phyloP scores from a whole-genome alignment of 2,329 filamentous ascomycete genomes.

The Claviceps africana region DNA sequence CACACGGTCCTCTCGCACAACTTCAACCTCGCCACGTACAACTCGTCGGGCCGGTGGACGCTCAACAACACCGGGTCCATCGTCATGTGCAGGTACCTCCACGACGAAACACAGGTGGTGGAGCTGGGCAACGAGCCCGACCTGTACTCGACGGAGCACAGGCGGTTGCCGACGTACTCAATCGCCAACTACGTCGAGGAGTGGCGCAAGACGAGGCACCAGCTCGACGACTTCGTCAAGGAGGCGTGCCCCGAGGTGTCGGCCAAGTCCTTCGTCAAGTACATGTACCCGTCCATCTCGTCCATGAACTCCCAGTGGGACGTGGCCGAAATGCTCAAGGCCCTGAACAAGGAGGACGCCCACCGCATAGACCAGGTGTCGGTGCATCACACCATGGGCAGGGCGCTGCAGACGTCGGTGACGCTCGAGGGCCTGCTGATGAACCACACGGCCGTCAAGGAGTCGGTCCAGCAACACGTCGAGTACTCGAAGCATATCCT shows the following conservation, averaged over 20 bases:
- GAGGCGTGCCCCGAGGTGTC: not conserved
- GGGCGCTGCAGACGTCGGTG: not conserved
- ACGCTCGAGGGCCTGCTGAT: not conserved
- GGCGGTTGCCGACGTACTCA: not conserved
- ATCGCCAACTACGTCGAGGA: not conserved
- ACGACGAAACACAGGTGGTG: not conserved
- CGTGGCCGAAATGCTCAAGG: not conserved
- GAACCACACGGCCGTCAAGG: not conserved
- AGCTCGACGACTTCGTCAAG: not conserved
- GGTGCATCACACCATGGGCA: not conserved
- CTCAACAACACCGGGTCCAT: not conserved
- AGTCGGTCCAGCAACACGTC: not conserved
- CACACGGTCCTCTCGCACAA: not conserved
- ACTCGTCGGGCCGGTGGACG: not conserved
- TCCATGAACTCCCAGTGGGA: not conserved
- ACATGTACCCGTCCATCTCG: not conserved
- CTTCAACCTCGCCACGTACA: not conserved
- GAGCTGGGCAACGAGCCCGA: not conserved
- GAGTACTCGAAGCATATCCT: too few relatives aligned
- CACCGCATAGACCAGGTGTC: not conserved
- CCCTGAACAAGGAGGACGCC: not conserved
- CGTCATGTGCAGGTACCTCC: not conserved
- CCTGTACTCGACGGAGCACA: not conserved
- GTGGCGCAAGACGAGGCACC: not conserved
- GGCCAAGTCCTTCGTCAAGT: not conserved